A percentile compares a stretch with the other conserved stretches of the same genome.
phyloP scores from a whole-genome alignment of 2,329 filamentous ascomycete species.

The Fusarium concolor region DNA sequence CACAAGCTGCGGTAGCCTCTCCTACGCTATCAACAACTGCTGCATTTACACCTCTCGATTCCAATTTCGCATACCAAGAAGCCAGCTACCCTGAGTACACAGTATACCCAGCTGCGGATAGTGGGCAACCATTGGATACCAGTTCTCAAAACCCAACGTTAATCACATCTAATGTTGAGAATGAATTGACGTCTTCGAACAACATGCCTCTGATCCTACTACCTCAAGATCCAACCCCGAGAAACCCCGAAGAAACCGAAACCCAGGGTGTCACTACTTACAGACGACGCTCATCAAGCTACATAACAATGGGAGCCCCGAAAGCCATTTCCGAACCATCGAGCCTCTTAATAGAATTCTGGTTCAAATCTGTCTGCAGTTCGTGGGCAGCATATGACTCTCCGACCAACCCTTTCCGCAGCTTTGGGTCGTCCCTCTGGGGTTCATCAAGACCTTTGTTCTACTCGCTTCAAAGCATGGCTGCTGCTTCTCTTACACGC shows the following conservation, averaged over 20 bases:
- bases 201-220: slow-evolving; percentile 7
- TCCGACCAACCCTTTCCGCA: slow-evolving; percentile 30
- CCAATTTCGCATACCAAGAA: background rate
- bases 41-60: background rate
- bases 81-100: too few relatives aligned
- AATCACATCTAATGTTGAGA: rapidly evolving
- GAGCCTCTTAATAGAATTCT: slow-evolving; percentile 29
- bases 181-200: background rate
- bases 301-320: background rate
- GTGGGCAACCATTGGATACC: background rate
- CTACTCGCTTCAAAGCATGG: slow-evolving; percentile 41
- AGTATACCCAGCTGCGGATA: rapidly evolving
- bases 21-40: background rate
- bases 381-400: slow-evolving; percentile 42
- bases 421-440: slow-evolving; percentile 30
- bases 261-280: background rate
- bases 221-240: background rate
- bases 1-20: background rate
- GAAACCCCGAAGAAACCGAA: background rate
- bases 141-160: background rate
- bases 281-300: background rate
- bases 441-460: slow-evolving; percentile 24
- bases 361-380: slow-evolving; percentile 41
- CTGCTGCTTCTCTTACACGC: slow-evolving; percentile 25
- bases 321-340: slow-evolving; percentile 35